These are phyloP conservation scores for Malus sieversii DNA, from an alignment of 306 rosid species.

Conservation along the genomic window DNA sequence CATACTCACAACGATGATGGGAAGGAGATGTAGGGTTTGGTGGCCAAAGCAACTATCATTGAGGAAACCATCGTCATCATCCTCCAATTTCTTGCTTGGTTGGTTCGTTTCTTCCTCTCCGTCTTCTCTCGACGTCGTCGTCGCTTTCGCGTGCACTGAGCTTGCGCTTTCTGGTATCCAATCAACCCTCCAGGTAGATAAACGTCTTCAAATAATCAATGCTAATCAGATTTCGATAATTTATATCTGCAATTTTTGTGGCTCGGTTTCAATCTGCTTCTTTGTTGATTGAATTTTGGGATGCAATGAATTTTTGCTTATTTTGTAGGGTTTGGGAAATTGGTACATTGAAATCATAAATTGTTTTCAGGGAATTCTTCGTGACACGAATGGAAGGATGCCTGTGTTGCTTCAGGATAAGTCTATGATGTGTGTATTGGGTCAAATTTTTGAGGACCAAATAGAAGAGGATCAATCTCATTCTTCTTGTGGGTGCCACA, in stretches of 20 bases:
- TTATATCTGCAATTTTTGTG: not conserved
- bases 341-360: not conserved
- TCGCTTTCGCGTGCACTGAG: slow-evolving; percentile 53
- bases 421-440: slow-evolving; percentile 57
- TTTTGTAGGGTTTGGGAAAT: not conserved
- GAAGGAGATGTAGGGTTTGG: slow-evolving; percentile 75
- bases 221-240: not conserved
- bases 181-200: slow-evolving; percentile 55
- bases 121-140: slow-evolving; percentile 62
- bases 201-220: slow-evolving; percentile 7
- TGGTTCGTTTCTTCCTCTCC: slow-evolving; percentile 70
- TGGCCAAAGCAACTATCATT: slow-evolving; percentile 74
- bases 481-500: slow-evolving; percentile 31
- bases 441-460: slow-evolving; percentile 27
- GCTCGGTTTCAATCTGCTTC: not conserved
- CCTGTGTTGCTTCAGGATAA: slow-evolving; percentile 57
- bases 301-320: not conserved
- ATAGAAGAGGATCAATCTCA: slow-evolving; percentile 19
- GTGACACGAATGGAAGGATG: slow-evolving; percentile 45
- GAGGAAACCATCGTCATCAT: slow-evolving; percentile 32
- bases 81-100: slow-evolving; percentile 56
- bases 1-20: slow-evolving; percentile 33
- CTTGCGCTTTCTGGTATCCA: slow-evolving; percentile 31
- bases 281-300: not conserved
- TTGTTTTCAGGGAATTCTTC: slow-evolving; percentile 45